Base-by-base conservation (phyloP, 371 early-diverging fungal genomes). In the Zopfochytrium polystomum region DNA sequence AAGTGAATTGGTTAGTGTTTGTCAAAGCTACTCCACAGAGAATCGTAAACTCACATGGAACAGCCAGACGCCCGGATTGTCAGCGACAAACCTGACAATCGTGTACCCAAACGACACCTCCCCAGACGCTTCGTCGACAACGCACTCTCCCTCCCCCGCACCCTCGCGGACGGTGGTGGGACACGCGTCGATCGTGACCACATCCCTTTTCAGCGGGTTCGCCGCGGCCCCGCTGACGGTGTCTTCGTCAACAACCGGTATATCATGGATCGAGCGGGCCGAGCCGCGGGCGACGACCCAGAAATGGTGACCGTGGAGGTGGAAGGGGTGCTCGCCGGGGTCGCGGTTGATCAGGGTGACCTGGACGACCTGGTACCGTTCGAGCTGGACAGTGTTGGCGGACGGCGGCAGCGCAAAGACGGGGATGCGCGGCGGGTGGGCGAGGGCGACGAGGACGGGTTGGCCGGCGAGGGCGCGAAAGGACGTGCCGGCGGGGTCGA, bases 261-360 rank as follows among this genome's bases (percentile, higher is more conserved):
- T 38, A 42, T 35, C 44, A 18, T 9, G 15, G n/a, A 38, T 55
- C 47, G 67, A 77, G 6, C 67, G 68, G 46, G 79, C 85, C 13
- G 52, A 31, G 57, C 83, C 85, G 52, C 75, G 71, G 31, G 71
- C 84, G 0, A 85, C 65, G 22, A 85, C 60, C 58, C 75, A 76
- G 62, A 85, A 85, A 5, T 63, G 64, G 60, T 85, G 85, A 13
- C 85, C 84, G 61, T 85, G 84, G 60, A 83, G 72, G 66, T 82
- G 82, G 73, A 78, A 74, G 18, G 63, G 68, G 30, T 73, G 66
- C 13, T 64, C 58, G 46, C 63, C 63, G 27, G 43, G 27, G 30
- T 62, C 63, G 45, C 25, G 4, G 51, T 62, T 62, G 22, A 56
- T 20, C 27, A 62, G 27, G 18, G 50, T 35, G 18, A 62, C 33